Evolutionary conservation across 352 stramenopile genomes (phyloP), one percentile per base, ranked within the genome.

Genomic region (Plasmopara viticola): DNA sequence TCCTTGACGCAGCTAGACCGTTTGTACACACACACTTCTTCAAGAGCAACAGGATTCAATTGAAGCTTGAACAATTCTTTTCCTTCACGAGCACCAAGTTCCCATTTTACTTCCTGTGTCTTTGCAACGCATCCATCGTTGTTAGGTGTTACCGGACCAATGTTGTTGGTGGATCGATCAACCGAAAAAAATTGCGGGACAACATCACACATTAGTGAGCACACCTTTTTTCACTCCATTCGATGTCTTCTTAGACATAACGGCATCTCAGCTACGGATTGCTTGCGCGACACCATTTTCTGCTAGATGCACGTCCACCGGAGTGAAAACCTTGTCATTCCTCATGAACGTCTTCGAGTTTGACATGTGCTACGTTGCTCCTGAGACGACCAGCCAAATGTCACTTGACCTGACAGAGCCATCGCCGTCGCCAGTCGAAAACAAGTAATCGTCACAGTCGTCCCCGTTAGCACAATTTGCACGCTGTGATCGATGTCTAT

Each of bases 341-440:
- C 17, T 45, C 5, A 45, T 45, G 13, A 43, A 43, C 38, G 4
- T 45, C 40, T 30, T 45, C 14, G 2, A 45, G 40, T 6, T 13
- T 30, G 40, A 7, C 17, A 45, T 45, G 1, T 45, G 13, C 40
- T 45, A 15, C 6, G 6, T 45, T 7, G 40, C 40, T 20, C 40
- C 40, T 14, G 40, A 45, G 40, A 31, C 40, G 40, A 30, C 17
- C 40, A 45, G 40, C 40, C 40, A 45, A 41, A 41, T 13, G 13
- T 18, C 8, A 2, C 13, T 41, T 41, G 35, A n/a, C 10, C 12
- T 41, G 30, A 9, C 9, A 9, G 30, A 34, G 30, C 30, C 30
- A 34, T 9, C 9, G 30, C 30, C 9, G 9, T 12, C n/a, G n/a
- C n/a, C n/a, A n/a, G n/a, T n/a, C n/a, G n/a, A n/a, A n/a, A n/a